Base-by-base conservation (phyloP, 257 asterid species). In the Solanum acaule region DNA sequence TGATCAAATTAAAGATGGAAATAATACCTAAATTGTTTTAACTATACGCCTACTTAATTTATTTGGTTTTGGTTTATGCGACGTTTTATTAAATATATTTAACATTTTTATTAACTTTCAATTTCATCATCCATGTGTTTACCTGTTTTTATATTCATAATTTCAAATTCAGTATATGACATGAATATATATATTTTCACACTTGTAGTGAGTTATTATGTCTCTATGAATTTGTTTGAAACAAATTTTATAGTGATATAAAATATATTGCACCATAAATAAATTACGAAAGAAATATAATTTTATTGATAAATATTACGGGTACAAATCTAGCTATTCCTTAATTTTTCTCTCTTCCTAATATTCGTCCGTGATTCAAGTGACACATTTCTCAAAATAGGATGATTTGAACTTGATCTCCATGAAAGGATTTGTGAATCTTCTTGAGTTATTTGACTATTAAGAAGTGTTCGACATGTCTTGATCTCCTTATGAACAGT, bases 1-100 rank as follows among this genome's bases (percentile, higher is more conserved):
- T 79, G 6, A 79, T 79, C 40, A 33, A 79, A 79, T 79, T 27
- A 33, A 79, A 79, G 85, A 42, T 44, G 38, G 18, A 15, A 79
- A 16, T 79, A 46, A 16, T 79, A 46, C 38, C 85, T 14, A 15
- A 25, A 42, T 6, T 7, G 7, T 5, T 23, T 23, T 38, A 22
- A 52, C 6, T 52, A 52, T 16, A 2, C n/a, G 63, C 63, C 63
- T 52, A 52, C 63, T 52, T 52, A 52, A 18, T 52, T 52, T 52
- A 52, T 52, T 18, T 52, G 63, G n/a, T 0, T 18, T 52, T 52
- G n/a, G 10, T 52, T 52, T 52, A 16, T 52, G 63, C 23, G 63
- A 16, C 10, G 23, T 16, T 52, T 52, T 52, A 52, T 52, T 52
- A 52, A 52, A 52, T 18, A 2, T 18, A 52, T 52, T 52, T 16